Percentiles rank a stretch among this genome's conserved stretches.
Conservation (phyloP, 1,284 basidiomycete species). For the Cryptococcus sp. region DNA sequence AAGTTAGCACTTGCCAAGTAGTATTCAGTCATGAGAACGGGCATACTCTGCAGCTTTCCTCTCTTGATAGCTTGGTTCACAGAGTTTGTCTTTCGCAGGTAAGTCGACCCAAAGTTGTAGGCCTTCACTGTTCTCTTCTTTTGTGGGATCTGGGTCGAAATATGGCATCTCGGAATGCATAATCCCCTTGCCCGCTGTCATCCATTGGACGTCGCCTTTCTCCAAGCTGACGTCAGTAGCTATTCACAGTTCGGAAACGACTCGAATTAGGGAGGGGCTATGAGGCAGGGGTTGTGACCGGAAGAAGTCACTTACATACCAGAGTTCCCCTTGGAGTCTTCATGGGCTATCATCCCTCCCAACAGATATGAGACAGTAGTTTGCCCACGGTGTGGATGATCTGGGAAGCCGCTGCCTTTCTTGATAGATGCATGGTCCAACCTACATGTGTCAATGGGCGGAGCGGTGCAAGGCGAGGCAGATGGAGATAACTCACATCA, state of each 20-base stretch:
- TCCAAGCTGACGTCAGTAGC: conserved; percentile 53
- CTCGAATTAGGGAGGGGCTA: background rate
- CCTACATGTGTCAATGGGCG: conserved; percentile 4
- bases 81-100: conserved; percentile 80
- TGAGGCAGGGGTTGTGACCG: conserved; percentile 45
- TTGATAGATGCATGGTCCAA: conserved; percentile 47
- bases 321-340: conserved; percentile 86
- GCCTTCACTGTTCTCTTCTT: conserved; percentile 51
- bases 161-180: conserved; percentile 88
- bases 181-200: conserved; percentile 68
- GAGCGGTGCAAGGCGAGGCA: background rate
- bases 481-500: conserved; percentile 56
- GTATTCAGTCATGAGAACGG: background rate
- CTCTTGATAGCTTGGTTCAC: conserved; percentile 55
- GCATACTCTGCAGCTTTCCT: conserved; percentile 51
- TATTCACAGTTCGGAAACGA: too few relatives aligned
- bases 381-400: conserved; percentile 59
- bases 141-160: conserved; percentile 62
- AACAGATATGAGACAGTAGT: conserved; percentile 75
- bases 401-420: conserved; percentile 52
- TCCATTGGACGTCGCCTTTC: conserved; percentile 89
- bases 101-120: conserved; percentile 94
- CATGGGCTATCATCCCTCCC: conserved; percentile 68
- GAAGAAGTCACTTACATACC: conserved; percentile 49
- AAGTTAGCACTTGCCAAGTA: background rate